phyloP scores from a whole-genome alignment of 306 rosid genomes.

The Spatholobus suberectus region DNA sequence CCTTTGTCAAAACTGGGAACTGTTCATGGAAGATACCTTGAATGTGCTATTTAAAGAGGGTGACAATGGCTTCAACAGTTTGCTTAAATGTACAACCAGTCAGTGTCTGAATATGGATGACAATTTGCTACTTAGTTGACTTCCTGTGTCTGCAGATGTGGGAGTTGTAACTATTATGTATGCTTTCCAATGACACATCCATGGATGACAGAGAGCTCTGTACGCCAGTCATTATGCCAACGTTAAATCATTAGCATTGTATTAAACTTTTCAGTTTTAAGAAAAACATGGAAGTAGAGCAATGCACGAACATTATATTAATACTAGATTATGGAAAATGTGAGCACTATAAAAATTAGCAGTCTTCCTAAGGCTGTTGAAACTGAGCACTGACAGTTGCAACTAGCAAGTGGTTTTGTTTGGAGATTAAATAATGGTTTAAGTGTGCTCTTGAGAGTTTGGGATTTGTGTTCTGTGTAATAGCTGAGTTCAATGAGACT shows the following conservation, averaged over 20 bases:
- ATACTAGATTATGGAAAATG: slow-evolving; percentile 3
- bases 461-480: not conserved
- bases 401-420: not conserved
- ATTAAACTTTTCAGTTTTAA: slow-evolving; percentile 21
- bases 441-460: slow-evolving; percentile 13
- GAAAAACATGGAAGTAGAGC: not conserved
- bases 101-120: not conserved
- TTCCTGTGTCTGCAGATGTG: not conserved
- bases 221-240: not conserved
- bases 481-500: not conserved
- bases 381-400: not conserved
- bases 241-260: slow-evolving; percentile 4
- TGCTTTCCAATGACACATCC: not conserved
- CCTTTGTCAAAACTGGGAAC: slow-evolving; percentile 10
- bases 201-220: not conserved
- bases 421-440: not conserved
- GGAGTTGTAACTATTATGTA: not conserved
- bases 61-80: slow-evolving; percentile 12
- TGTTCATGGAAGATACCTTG: slow-evolving; percentile 20
- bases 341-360: not conserved
- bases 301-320: not conserved
- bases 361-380: not conserved
- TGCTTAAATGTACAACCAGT: slow-evolving; percentile 10
- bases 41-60: not conserved
- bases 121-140: not conserved